Base-by-base conservation (phyloP, 2,329 filamentous ascomycete species). In the Fusarium sarcochroum region DNA sequence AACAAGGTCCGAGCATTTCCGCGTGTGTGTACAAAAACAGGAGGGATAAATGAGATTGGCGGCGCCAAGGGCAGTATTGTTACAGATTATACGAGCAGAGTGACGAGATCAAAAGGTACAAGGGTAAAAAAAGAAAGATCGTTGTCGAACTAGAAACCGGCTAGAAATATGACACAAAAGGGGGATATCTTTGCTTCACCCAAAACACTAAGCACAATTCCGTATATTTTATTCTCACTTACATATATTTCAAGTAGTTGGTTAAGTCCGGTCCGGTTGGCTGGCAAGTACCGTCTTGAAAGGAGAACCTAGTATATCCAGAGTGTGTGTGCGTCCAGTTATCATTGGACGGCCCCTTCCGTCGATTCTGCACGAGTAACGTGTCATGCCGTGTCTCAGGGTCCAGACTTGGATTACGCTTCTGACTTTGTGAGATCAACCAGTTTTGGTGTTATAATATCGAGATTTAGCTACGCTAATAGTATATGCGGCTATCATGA, bases 401-500 rank as follows among this genome's bases (percentile, higher is more conserved):
- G 7, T 23, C 5, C 17, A 10, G 23, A 23, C 4, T 2, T 13
- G 5, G 21, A 1, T 14, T 15, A 14, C 6, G 8, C 17, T 30
- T 9, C 27, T 13, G 13, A 10, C 11, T 18, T 10, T 23, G 5
- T 18, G 2, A 3, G 3, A 3, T 17, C 35, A 25, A 21, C n/a
- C n/a, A 10, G 15, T 18, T 30, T 11, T 2, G 21, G 11, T 2
- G 42, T 37, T 32, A 49, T n/a, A 9, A 17, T 49, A 20, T 14
- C 17, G 1, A 6, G 15, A 15, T 9, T 3, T 10, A 7, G 6
- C 17, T 25, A 18, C 34, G 6, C 6, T 13, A 23, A 30, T 18
- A 32, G 15, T 2, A 14, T 4, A 50, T 57, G 27, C 50, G 27
- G 13, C 21, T 57, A 49, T 14, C 13, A 58, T 63, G 50, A 50